Percentiles rank a stretch among this genome's conserved stretches.
Conservation (phyloP, 2,329 filamentous ascomycete species). For the Talaromyces sp. region DNA sequence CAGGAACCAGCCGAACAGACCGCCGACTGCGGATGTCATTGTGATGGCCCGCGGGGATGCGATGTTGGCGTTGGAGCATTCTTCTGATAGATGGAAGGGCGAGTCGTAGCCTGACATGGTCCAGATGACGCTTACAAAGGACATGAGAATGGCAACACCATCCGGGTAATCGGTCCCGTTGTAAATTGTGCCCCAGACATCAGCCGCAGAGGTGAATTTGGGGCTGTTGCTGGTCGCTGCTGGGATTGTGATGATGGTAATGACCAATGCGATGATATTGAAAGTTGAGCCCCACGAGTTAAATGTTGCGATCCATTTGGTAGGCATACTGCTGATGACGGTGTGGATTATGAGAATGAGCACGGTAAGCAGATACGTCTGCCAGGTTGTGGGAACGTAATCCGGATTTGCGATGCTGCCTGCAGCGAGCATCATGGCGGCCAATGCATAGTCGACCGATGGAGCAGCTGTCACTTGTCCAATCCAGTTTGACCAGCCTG, state of each 20-base stretch:
- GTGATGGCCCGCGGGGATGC: constrained; percentile 70
- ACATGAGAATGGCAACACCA: constrained; percentile 67
- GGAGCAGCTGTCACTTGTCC: constrained; percentile 65
- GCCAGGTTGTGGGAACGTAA: constrained; percentile 64
- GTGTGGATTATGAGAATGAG: constrained; percentile 67
- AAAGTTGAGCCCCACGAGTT: constrained; percentile 68
- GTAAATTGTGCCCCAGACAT: constrained; percentile 65
- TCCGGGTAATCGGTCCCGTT: constrained; percentile 65
- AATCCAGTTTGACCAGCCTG: constrained; percentile 69
- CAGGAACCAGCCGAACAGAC: constrained; percentile 68
- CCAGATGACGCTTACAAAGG: constrained; percentile 68
- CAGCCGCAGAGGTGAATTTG: constrained; percentile 56
- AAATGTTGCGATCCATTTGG: constrained; percentile 65
- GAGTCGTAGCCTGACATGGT: constrained; percentile 66
- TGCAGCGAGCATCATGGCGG: constrained; percentile 69
- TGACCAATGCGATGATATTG: constrained; percentile 65
- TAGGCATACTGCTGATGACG: constrained; percentile 67
- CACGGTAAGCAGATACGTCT: constrained; percentile 65
- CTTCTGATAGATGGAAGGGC: constrained; percentile 70
- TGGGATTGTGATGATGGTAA: constrained; percentile 68
- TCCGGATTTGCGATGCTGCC: constrained; percentile 64
- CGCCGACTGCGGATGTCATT: constrained; percentile 64
- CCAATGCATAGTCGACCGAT: constrained; percentile 63
- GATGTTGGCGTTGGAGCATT: constrained; percentile 69
- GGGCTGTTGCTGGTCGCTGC: constrained; percentile 55